Conservation (phyloP, 805 yeast species). For the Kodamaea jinghongensis region DNA sequence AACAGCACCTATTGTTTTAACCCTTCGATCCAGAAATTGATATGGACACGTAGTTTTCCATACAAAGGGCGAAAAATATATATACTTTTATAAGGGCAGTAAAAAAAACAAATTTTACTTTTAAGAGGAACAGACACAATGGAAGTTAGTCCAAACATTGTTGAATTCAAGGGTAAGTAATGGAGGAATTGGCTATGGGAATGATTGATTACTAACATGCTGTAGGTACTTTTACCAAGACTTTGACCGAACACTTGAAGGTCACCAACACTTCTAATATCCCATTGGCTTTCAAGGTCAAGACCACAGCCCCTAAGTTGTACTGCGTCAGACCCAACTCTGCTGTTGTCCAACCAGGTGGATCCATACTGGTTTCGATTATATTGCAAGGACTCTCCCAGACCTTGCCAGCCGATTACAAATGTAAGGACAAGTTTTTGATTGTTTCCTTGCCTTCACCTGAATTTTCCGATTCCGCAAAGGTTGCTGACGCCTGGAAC, state of each 20-base stretch:
- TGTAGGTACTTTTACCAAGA: slow-evolving; percentile 71
- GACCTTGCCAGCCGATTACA: slow-evolving; percentile 70
- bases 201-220: slow-evolving; percentile 11
- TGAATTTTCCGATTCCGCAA: slow-evolving; percentile 50
- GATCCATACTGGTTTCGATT: slow-evolving; percentile 68
- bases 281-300: slow-evolving; percentile 86
- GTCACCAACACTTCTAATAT: slow-evolving; percentile 55
- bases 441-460: slow-evolving; percentile 83
- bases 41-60: slow-evolving; percentile 6
- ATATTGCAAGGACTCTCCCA: slow-evolving; percentile 80
- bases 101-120: slow-evolving; percentile 1
- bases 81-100: slow-evolving; percentile 2
- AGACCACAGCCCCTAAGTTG: slow-evolving; percentile 95
- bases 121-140: slow-evolving; percentile 32
- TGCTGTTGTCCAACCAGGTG: slow-evolving; percentile 72
- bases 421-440: slow-evolving; percentile 89
- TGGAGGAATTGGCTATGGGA: background rate
- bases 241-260: slow-evolving; percentile 60
- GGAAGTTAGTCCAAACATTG: slow-evolving; percentile 68
- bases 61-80: slow-evolving; percentile 4
- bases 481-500: slow-evolving; percentile 74
- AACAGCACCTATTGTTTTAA: too few relatives aligned
- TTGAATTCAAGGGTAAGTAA: slow-evolving; percentile 77
- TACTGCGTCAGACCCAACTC: slow-evolving; percentile 97
- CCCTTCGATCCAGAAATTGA: slow-evolving; percentile 3